Conservation (phyloP, 2,329 filamentous ascomycete genomes). For the Fusarium sarcochroum region DNA sequence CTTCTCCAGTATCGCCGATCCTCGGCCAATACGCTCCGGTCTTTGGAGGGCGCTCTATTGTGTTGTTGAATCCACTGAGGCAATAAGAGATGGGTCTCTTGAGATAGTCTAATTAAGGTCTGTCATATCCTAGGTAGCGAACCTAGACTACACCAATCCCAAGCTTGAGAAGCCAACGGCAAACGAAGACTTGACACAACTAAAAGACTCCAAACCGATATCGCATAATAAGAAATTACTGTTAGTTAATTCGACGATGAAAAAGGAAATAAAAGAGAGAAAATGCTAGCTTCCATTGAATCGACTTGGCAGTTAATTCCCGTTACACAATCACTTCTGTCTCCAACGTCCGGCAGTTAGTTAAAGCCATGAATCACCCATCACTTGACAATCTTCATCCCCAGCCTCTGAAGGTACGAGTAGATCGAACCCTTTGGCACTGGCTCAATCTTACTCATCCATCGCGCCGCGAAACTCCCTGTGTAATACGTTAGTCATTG, state of each 20-base stretch:
- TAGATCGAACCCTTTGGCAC: slow-evolving; percentile 40
- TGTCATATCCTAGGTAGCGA: no score
- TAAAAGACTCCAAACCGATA: not conserved
- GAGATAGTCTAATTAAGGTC: no score
- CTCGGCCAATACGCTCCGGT: slow-evolving; percentile 22
- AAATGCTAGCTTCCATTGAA: not conserved
- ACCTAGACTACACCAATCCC: not conserved
- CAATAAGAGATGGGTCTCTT: not conserved
- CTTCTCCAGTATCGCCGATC: slow-evolving; percentile 35
- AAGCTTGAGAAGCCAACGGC: not conserved
- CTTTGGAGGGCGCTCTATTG: slow-evolving; percentile 16
- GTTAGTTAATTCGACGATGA: not conserved
- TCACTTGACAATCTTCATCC: slow-evolving; percentile 31
- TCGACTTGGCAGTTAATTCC: not conserved
- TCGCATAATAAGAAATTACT: not conserved
- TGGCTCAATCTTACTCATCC: slow-evolving; percentile 43
- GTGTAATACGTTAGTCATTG: fast-evolving
- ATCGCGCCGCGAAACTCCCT: slow-evolving; percentile 45
- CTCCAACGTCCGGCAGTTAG: not conserved
- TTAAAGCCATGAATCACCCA: not conserved
- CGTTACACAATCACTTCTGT: not conserved
- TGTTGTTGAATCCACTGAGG: not conserved
- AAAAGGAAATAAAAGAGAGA: fast-evolving
- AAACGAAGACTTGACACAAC: not conserved
- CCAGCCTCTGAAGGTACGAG: slow-evolving; percentile 40